Evolutionary conservation across 805 yeast species (phyloP), one percentile per base, ranked within the genome.

Genomic region (Candida alai): DNA sequence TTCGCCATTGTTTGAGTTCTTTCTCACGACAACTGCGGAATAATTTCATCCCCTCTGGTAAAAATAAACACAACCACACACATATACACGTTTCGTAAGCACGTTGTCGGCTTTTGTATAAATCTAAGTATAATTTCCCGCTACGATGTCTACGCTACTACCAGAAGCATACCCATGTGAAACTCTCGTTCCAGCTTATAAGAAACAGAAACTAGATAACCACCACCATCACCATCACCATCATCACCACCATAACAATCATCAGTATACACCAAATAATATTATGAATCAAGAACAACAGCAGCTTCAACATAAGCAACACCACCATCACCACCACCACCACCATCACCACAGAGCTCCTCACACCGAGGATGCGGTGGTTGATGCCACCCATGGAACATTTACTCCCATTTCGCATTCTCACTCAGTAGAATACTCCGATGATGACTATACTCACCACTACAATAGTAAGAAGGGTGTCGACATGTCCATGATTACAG

Each of bases 321-420:
- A 19, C 10, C 24, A 29, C 6, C 24, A 29, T 19, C 18, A 29
- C 3, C 32, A 28, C 15, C 32, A 29, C 4, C 24, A 29, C n/a
- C 24, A 29, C 14, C 32, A 18, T 7, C 24, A 19, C 24, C 24
- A 29, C 11, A 15, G 10, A 5, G 24, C 20, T 20, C 10, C 13
- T 10, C 31, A 19, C 6, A 17, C 22, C 16, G 11, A 10, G 14
- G 24, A 29, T 19, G 24, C 23, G 14, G 21, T 20, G 3, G 32
- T 20, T 28, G 31, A 28, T 28, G 31, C 23, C 6, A 28, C 20
- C 6, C 30, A 27, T 19, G 40, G 40, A 8, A 37, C 36, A 3
- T 21, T 33, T 15, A 37, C 40, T 4, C 37, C 40, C 13, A 20
- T 37, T 4, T 32, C 27, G n/a, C 39, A 37, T 23, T 15, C 37